These are phyloP conservation scores for Schizopora paradoxa DNA, from an alignment of 1,284 basidiomycete genomes.

Conservation along the genomic window DNA sequence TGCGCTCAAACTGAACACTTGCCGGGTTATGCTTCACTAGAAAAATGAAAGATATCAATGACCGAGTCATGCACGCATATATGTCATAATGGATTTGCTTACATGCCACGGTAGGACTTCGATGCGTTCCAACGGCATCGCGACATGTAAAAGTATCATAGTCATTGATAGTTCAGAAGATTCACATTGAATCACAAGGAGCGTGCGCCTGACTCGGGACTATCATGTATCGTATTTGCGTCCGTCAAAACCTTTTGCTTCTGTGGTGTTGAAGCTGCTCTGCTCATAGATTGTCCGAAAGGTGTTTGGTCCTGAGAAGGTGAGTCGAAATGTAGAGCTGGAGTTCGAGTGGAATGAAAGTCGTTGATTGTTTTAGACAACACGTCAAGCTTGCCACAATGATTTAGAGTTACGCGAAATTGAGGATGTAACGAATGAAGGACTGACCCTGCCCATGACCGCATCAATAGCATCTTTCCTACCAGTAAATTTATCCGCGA, in stretches of 20 bases:
- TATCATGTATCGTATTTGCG: too few relatives aligned
- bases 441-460: conserved; percentile 64
- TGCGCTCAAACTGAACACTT: too few relatives aligned
- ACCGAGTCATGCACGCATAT: too few relatives aligned
- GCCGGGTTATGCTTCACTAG: too few relatives aligned
- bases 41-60: too few relatives aligned
- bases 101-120: too few relatives aligned
- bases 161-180: too few relatives aligned
- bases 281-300: not conserved
- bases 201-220: too few relatives aligned
- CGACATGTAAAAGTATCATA: too few relatives aligned
- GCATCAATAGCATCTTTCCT: conserved; percentile 59
- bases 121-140: too few relatives aligned
- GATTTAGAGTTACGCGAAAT: not conserved
- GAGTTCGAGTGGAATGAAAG: conserved; percentile 16
- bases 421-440: not conserved
- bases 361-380: conserved; percentile 15
- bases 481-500: conserved; percentile 61
- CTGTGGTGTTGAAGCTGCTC: not conserved
- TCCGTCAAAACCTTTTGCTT: not conserved
- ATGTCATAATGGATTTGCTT: too few relatives aligned
- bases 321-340: conserved; percentile 10
- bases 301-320: not conserved
- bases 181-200: too few relatives aligned
- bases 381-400: conserved; percentile 6